Evolutionary conservation across 768 basidiomycete species (phyloP).

Genomic region (Krasilnikovozyma curviuscula): DNA sequence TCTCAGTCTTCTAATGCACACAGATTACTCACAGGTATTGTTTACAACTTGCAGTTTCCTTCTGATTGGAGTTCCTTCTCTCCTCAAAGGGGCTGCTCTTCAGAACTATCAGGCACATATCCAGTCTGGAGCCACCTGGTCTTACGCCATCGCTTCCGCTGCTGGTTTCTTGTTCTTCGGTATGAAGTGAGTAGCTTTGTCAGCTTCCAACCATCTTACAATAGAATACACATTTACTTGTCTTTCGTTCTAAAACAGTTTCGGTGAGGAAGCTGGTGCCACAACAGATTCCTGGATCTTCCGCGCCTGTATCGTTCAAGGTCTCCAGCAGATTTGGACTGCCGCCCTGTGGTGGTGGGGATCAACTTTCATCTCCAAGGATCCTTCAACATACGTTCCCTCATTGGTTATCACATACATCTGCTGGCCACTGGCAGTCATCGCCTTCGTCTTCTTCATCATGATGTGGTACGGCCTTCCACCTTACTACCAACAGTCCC

Average conservation of each 20-base stretch:
- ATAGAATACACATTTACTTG: not conserved
- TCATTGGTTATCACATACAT: conserved; percentile 47
- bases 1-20: not conserved
- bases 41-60: conserved; percentile 37
- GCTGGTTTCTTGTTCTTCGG: conserved; percentile 87
- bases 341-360: conserved; percentile 92
- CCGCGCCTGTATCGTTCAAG: conserved; percentile 80
- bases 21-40: no score
- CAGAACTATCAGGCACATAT: conserved; percentile 20
- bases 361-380: conserved; percentile 42
- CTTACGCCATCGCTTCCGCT: conserved; percentile 74
- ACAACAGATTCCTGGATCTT: conserved; percentile 87
- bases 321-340: conserved; percentile 77
- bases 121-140: conserved; percentile 57
- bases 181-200: conserved; percentile 6
- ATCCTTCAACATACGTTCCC: conserved; percentile 34
- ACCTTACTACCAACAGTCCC: conserved; percentile 55
- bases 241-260: conserved; percentile 38
- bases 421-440: conserved; percentile 58
- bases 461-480: conserved; percentile 72
- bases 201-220: not conserved
- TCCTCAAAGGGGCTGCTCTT: conserved; percentile 45
- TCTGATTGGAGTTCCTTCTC: conserved; percentile 68
- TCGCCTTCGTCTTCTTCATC: conserved; percentile 58
- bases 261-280: conserved; percentile 94